Conservation (phyloP, 2,329 filamentous ascomycete species). For the Shiraia bambusicola region DNA sequence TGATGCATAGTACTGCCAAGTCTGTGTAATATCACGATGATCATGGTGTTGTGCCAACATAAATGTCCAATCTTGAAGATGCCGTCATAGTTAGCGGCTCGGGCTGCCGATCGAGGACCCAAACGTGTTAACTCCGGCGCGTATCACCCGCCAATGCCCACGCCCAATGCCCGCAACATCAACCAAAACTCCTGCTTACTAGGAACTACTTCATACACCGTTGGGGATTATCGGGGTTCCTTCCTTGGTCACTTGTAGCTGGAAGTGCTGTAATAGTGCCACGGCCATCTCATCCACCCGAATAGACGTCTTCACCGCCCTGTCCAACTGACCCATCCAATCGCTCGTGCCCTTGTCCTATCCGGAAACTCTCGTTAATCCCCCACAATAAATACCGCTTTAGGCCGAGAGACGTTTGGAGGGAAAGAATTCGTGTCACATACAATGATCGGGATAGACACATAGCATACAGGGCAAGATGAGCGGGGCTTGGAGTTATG, state of each 20-base stretch:
- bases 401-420: background rate
- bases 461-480: slow-evolving; percentile 25
- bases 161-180: slow-evolving; percentile 1
- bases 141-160: slow-evolving; percentile 2
- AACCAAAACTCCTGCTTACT: background rate
- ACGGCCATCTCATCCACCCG: too few relatives aligned
- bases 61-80: slow-evolving; percentile 13
- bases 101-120: slow-evolving; percentile 14
- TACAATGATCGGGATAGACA: slow-evolving; percentile 17
- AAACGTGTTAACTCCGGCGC: slow-evolving; percentile 18
- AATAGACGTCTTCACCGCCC: too few relatives aligned
- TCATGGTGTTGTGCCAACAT: too few relatives aligned
- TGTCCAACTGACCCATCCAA: too few relatives aligned
- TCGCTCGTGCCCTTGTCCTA: too few relatives aligned
- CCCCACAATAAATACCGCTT: background rate
- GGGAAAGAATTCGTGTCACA: background rate
- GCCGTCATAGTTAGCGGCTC: slow-evolving; percentile 19
- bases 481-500: slow-evolving; percentile 29
- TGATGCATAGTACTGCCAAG: too few relatives aligned
- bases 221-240: background rate
- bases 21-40: too few relatives aligned
- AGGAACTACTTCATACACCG: background rate
- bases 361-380: background rate
- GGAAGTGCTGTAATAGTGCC: too few relatives aligned
- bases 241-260: background rate